Evolutionary conservation across 164 flowering plant species (phyloP).

Genomic region (Dillenia suffruticosa): DNA sequence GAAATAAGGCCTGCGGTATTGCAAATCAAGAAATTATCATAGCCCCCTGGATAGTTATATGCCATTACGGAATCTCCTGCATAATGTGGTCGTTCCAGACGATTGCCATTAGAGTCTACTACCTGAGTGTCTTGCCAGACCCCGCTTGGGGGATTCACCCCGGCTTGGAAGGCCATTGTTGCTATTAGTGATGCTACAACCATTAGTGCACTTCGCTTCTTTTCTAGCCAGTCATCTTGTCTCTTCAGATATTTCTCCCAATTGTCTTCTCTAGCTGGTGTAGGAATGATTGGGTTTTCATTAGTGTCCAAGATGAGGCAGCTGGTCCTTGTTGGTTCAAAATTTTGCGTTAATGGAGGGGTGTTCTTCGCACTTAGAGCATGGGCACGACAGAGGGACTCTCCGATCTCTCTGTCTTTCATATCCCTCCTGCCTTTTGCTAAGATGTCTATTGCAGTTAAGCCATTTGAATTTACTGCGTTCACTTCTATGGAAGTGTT

Average conservation of each 20-base stretch:
- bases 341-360: not conserved
- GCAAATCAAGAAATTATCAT: not conserved
- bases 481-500: constrained; percentile 9
- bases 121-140: constrained; percentile 10
- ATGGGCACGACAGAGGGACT: not conserved
- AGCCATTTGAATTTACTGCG: constrained; percentile 9
- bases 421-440: constrained; percentile 5
- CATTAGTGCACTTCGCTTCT: constrained; percentile 8
- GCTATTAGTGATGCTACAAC: constrained; percentile 16
- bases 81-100: not conserved
- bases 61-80: constrained; percentile 16
- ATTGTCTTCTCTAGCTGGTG: too few species aligned
- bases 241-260: not conserved
- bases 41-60: not conserved
- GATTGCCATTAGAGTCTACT: not conserved
- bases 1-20: constrained; percentile 21
- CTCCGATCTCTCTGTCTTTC: constrained; percentile 12
- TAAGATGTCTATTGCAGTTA: constrained; percentile 15
- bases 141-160: constrained; percentile 18
- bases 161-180: constrained; percentile 22
- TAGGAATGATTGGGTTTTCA: too few species aligned
- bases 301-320: not conserved
- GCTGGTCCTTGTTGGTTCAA: not conserved
- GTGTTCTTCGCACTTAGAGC: not conserved
- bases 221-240: constrained; percentile 8